Conservation (phyloP, 1,139 yeast genomes). For the Hemisphaericaspora subhashii region DNA sequence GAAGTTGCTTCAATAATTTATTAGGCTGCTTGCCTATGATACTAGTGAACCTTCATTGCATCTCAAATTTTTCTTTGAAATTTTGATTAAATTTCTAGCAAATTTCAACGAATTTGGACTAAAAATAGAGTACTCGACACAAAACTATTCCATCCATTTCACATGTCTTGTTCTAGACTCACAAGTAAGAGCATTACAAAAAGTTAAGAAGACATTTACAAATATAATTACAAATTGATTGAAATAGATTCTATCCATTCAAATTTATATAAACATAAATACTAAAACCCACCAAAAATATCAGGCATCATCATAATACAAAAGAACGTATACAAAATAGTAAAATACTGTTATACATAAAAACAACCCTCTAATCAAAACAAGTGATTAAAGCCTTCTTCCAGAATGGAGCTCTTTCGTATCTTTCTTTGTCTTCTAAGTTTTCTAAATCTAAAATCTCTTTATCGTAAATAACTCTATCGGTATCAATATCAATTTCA, state of each 20-base stretch:
- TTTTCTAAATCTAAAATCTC: conserved; percentile 37
- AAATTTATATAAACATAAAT: not conserved
- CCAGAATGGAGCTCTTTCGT: conserved; percentile 24
- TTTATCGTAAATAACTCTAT: conserved; percentile 42
- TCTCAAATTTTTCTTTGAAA: no score
- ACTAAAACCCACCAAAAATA: not conserved
- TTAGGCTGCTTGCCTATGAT: no score
- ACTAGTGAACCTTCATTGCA: no score
- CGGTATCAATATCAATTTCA: conserved; percentile 42
- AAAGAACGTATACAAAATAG: not conserved
- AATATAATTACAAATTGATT: not conserved
- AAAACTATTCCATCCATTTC: no score
- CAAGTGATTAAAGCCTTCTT: conserved; percentile 27
- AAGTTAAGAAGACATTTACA: not conserved
- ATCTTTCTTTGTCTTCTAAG: conserved; percentile 30
- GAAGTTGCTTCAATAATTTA: no score
- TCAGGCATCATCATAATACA: not conserved
- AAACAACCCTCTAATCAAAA: conserved; percentile 14
- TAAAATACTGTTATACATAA: no score
- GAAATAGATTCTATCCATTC: conserved; percentile 2
- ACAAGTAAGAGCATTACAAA: no score
- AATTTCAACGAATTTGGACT: no score
- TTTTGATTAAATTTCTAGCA: no score
- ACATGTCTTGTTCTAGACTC: no score
- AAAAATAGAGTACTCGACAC: no score